Evolutionary conservation across 192 early-diverging fungal genomes (phyloP).

Genomic region (Coemansia sp.): DNA sequence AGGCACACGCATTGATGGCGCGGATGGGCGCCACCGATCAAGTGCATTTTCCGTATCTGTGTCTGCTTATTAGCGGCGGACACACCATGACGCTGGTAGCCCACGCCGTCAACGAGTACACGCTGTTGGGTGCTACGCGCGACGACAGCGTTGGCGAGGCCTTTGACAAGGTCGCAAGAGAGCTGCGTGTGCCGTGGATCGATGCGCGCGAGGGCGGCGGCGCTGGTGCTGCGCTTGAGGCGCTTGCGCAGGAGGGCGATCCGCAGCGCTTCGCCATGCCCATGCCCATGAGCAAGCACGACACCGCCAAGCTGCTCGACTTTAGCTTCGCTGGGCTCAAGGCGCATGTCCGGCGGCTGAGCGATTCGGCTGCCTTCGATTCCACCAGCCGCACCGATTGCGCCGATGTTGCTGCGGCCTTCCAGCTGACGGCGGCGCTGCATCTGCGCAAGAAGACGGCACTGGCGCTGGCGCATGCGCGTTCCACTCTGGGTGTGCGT

Average conservation of each 20-base stretch:
- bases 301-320: constrained; percentile 51
- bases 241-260: constrained; percentile 58
- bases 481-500: constrained; percentile 22
- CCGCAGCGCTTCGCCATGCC: constrained; percentile 49
- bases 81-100: constrained; percentile 68
- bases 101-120: constrained; percentile 61
- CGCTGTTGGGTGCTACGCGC: constrained; percentile 64
- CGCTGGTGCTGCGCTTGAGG: constrained; percentile 70
- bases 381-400: constrained; percentile 27
- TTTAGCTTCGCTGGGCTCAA: constrained; percentile 82
- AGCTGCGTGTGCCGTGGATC: constrained; percentile 67
- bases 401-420: constrained; percentile 71
- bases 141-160: constrained; percentile 81
- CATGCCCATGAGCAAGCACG: constrained; percentile 65
- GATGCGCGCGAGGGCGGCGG: constrained; percentile 64
- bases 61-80: constrained; percentile 75
- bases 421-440: constrained; percentile 60
- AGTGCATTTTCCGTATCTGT: constrained; percentile 67
- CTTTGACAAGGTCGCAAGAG: constrained; percentile 74
- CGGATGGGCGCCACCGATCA: constrained; percentile 51
- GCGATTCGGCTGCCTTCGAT: constrained; percentile 34
- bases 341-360: constrained; percentile 60
- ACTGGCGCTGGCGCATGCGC: constrained; percentile 58
- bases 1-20: constrained; percentile 78
- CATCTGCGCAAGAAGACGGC: constrained; percentile 68